phyloP scores from a whole-genome alignment of 495 filamentous ascomycete species.

The Penicillium argentinense region DNA sequence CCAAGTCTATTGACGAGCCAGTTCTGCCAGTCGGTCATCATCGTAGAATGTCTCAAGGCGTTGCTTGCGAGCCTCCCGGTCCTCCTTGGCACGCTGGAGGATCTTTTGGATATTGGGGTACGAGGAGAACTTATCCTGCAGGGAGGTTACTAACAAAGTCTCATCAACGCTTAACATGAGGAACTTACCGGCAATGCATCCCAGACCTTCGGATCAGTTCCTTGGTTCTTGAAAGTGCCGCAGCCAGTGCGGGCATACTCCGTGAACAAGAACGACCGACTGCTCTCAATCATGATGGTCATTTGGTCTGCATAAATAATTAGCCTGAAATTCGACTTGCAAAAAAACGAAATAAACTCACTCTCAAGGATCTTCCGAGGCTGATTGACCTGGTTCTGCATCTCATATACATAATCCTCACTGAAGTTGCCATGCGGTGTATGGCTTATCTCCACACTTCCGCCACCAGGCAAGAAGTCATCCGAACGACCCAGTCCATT shows the following conservation, averaged over 20 bases:
- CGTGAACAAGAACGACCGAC: conserved; percentile 41
- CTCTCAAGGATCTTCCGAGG: conserved; percentile 40
- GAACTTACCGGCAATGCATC: conserved; percentile 35
- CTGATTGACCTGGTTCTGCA: conserved; percentile 38
- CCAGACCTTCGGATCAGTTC: conserved; percentile 44
- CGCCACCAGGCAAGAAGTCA: conserved; percentile 42
- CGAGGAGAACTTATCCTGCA: conserved; percentile 37
- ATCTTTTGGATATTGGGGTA: conserved; percentile 38
- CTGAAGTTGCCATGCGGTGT: conserved; percentile 44
- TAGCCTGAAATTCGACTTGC: not conserved
- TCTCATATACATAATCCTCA: conserved; percentile 42
- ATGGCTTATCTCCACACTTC: conserved; percentile 42
- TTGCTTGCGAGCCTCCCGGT: conserved; percentile 29
- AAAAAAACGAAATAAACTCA: conserved; percentile 12
- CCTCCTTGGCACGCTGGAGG: conserved; percentile 30
- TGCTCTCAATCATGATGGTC: conserved; percentile 44
- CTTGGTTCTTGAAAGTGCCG: conserved; percentile 34
- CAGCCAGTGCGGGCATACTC: conserved; percentile 40
- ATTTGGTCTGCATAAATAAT: conserved; percentile 9
- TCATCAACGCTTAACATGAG: too few relatives aligned
- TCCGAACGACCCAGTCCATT: conserved; percentile 41
- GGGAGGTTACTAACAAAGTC: too few relatives aligned
- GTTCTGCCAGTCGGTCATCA: conserved; percentile 19
- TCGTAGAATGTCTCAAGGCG: conserved; percentile 32
- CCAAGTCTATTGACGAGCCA: conserved; percentile 10